Evolutionary conservation across 768 basidiomycete genomes (phyloP), one percentile per base, ranked within the genome.

Genomic region (Macrolepiota fuliginosa): DNA sequence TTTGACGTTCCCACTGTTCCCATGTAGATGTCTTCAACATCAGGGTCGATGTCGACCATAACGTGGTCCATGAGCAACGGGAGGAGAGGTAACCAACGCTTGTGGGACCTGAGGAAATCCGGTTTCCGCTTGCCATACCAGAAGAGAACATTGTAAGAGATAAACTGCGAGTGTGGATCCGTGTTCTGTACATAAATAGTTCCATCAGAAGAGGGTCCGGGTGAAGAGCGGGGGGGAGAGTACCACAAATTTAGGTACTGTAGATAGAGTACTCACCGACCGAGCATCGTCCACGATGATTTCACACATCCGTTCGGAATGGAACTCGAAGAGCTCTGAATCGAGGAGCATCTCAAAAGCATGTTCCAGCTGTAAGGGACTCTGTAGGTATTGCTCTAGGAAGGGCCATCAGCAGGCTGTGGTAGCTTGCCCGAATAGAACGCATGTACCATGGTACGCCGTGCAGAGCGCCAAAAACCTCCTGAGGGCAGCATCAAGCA

Each of bases 231-330:
- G 17, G 50, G 47, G 37, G 62, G 37, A n/a, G 54, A 54, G 58
- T 36, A 53, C 19, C 61, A 56, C 22, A 40, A 50, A 52, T 50
- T 52, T 22, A 54, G 54, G 29, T 29, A 24, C 46, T 40, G 37
- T 49, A 29, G 39, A 39, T 56, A 36, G 32, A 11, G 35, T 29
- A 73, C 87, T 69, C 70, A 94, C 91, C 69, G 80, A 78, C 70
- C 83, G 81, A 12, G 84, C 83, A 66, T 92, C 87, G 52, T 87
- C 81, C 39, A 90, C 77, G 52, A 94, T 77, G 45, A 91, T 82
- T 65, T 93, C 90, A 58, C 88, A 85, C 92, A 96, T 96, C 36
- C 96, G 80, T 69, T 95, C 94, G 2, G 92, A 94, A 72, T 98
- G 94, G 68, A 91, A 96, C 2, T 83, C 73, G 68, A 98, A 97